These are phyloP conservation scores for Juglanconis sp. DNA, from an alignment of 2,329 filamentous ascomycete genomes.

Conservation along the genomic window DNA sequence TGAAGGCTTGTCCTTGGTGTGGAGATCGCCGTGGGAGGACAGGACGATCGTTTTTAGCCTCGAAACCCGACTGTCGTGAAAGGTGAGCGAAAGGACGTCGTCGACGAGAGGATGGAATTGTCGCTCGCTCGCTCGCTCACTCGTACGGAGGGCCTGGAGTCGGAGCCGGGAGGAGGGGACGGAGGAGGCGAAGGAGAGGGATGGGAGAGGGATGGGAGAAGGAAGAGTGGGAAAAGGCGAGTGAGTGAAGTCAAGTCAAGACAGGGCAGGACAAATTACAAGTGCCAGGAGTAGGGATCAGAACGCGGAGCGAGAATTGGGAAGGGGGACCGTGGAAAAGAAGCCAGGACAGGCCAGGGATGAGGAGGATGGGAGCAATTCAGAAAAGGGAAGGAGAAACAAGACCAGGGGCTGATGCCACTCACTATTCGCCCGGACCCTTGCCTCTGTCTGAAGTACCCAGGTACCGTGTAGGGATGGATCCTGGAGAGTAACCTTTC, in stretches of 20 bases:
- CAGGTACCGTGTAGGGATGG: neutral
- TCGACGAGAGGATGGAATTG: constrained; percentile 21
- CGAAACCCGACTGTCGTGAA: neutral
- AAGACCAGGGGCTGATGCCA: neutral
- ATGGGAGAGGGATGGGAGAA: constrained; percentile 19
- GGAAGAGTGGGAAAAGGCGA: constrained; percentile 16
- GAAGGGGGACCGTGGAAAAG: constrained; percentile 3
- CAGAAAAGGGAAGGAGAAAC: constrained; percentile 18
- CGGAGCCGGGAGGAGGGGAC: constrained; percentile 16
- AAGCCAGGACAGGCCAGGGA: constrained; percentile 6
- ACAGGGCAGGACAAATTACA: constrained; percentile 16
- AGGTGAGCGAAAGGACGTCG: constrained; percentile 20
- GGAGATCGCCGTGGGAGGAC: constrained; percentile 13
- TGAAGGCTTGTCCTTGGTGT: constrained; percentile 4
- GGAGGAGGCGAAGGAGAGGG: constrained; percentile 10
- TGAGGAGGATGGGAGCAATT: constrained; percentile 14
- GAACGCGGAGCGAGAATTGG: constrained; percentile 5
- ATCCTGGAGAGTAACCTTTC: neutral
- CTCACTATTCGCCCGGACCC: constrained; percentile 3
- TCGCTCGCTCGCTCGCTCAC: constrained; percentile 11
- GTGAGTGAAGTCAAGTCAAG: constrained; percentile 14
- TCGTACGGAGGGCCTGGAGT: neutral
- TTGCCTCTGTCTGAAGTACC: constrained; percentile 12
- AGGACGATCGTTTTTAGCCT: constrained; percentile 15
- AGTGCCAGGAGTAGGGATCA: constrained; percentile 16